Percentiles rank a stretch among this genome's conserved stretches.
phyloP scores from a whole-genome alignment of 345 rosid genomes.

The Pistacia integerrima region DNA sequence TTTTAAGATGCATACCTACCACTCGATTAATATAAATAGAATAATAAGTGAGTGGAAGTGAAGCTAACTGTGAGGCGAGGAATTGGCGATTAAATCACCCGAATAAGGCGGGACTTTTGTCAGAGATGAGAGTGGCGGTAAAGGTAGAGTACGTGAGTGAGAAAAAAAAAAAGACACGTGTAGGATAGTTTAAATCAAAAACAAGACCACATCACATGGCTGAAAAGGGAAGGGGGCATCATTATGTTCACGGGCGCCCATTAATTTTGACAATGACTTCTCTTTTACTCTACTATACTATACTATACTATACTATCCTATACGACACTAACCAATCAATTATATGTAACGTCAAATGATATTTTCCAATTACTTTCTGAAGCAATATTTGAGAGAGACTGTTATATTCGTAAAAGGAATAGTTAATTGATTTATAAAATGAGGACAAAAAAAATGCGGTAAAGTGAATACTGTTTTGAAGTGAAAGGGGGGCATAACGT shows the following conservation, averaged over 20 bases:
- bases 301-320: too few species aligned
- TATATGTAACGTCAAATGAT: too few species aligned
- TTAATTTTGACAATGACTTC: conserved; percentile 18
- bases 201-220: conserved; percentile 15
- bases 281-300: neutral
- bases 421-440: neutral
- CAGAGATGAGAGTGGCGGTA: neutral
- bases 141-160: too few species aligned
- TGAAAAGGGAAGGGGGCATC: neutral
- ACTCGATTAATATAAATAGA: too few species aligned
- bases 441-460: neutral
- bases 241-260: conserved; percentile 25
- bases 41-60: too few species aligned
- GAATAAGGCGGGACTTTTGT: conserved; percentile 12
- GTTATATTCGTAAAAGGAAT: neutral
- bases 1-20: too few species aligned
- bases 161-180: conserved; percentile 9
- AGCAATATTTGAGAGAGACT: neutral
- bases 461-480: neutral
- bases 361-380: too few species aligned
- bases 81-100: conserved; percentile 24
- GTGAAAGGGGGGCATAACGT: neutral
- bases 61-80: conserved; percentile 22
- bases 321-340: too few species aligned
- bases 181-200: neutral